A percentile compares a stretch with the other conserved stretches of the same genome.
These are phyloP conservation scores for Apiotrichum akiyoshidainum DNA, from an alignment of 1,284 basidiomycete species.

Conservation along the genomic window DNA sequence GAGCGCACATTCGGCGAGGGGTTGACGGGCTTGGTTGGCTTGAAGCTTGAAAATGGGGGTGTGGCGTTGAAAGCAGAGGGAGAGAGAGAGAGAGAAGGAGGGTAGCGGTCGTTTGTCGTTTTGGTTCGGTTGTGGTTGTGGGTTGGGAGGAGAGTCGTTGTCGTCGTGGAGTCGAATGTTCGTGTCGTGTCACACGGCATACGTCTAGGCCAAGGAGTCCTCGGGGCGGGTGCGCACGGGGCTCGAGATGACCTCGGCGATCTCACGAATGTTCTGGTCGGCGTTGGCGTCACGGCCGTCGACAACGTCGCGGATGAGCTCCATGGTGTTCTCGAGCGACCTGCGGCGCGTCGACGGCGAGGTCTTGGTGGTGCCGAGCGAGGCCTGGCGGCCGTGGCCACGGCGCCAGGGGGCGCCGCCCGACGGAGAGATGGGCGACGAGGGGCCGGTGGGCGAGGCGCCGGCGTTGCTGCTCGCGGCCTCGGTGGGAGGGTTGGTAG, in stretches of 20 bases:
- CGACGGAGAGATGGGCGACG: conserved; percentile 51
- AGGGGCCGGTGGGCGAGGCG: conserved; percentile 34
- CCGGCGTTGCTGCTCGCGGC: conserved; percentile 23
- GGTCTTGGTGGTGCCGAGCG: conserved; percentile 93
- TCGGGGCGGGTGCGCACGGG: conserved; percentile 31
- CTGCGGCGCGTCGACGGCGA: conserved; percentile 87
- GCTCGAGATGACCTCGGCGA: conserved; percentile 50
- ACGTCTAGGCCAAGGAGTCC: conserved; percentile 17
- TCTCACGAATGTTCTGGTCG: conserved; percentile 43
- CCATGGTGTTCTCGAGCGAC: conserved; percentile 93
- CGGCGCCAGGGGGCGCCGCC: conserved; percentile 41
- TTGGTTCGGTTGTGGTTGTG: neutral
- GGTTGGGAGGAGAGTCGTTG: neutral
- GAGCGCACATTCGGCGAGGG: neutral
- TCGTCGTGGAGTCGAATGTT: neutral
- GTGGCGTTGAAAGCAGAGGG: neutral
- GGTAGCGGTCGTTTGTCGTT: neutral
- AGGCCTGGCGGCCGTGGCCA: conserved; percentile 80
- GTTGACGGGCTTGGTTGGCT: too few relatives aligned
- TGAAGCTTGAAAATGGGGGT: neutral
- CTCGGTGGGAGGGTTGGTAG: conserved; percentile 19
- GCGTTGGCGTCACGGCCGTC: conserved; percentile 61
- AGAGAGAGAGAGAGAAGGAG: neutral
- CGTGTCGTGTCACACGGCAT: neutral
- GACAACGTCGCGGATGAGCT: conserved; percentile 84